Evolutionary conservation across 169 alveolate genomes (phyloP), one percentile per base, ranked within the genome.

Genomic region (Prorocentrum cordatum): DNA sequence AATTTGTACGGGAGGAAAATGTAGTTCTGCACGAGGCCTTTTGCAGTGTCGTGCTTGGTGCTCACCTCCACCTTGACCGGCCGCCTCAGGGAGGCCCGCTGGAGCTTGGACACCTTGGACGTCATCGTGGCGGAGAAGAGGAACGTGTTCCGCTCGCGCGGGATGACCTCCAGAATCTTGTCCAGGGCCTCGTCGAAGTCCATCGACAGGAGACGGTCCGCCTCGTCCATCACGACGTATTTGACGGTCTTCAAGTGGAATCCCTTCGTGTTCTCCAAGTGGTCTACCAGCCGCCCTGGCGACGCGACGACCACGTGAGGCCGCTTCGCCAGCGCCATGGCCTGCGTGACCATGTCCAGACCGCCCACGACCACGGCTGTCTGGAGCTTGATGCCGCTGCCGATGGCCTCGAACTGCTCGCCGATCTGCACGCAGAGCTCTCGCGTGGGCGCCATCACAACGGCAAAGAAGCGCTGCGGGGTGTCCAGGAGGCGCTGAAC

Each of bases 71-170:
- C 93, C 95, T 97, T 96, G 2, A 97, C 98, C 20, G 99, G 99
- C 91, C 97, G 95, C 80, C 95, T 95, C 42, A 98, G 94, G 14
- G 99, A 97, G 6, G 99, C 99, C 92, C 98, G 95, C 92, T 97
- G 97, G 72, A 98, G 94, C 94, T 98, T 98, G 36, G 98, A 94
- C 22, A 79, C 89, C 93, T 97, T 98, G 77, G 95, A 95, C 18
- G 99, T 98, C 99, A 98, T 98, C 1, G 99, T 98, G 16, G 99
- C 99, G 31, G 99, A 96, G 94, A 97, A 98, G 85, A 98, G 96
- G 92, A 93, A 97, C 24, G 99, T 98, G 72, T 93, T 96, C 92
- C 99, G 93, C 32, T 95, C 97, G 27, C 94, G 93, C 24, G 99
- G 99, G 2, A 64, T 75, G 33, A 70, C 89, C 33, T 95, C 94